A percentile compares a stretch with the other conserved stretches of the same genome.
These are phyloP conservation scores for Glomus cerebriforme DNA, from an alignment of 192 early-diverging fungal species.

Conservation along the genomic window DNA sequence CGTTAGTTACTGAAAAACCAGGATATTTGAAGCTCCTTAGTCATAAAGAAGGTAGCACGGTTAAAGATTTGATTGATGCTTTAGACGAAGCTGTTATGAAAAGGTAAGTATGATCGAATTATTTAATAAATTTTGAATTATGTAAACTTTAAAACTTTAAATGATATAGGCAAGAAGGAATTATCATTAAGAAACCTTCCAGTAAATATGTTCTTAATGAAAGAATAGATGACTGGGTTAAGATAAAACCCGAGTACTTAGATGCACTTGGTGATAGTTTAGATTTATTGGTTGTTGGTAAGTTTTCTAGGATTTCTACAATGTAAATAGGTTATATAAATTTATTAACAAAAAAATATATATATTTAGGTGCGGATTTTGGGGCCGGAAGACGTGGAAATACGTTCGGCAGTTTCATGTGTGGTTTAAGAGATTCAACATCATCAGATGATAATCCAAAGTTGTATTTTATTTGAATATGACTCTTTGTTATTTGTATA, in stretches of 20 bases:
- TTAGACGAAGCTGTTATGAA: slow-evolving; percentile 60
- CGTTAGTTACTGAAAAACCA: slow-evolving; percentile 52
- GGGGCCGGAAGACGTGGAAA: slow-evolving; percentile 63
- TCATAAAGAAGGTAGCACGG: slow-evolving; percentile 50
- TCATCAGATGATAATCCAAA: not conserved
- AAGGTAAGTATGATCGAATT: slow-evolving; percentile 44
- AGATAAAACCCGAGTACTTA: slow-evolving; percentile 81
- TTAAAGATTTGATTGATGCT: slow-evolving; percentile 60
- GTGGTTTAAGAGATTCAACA: slow-evolving; percentile 52
- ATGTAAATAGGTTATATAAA: not conserved
- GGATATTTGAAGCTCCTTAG: slow-evolving; percentile 60
- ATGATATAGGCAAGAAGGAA: slow-evolving; percentile 50
- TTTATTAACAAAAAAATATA: slow-evolving; percentile 16
- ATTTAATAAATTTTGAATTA: slow-evolving; percentile 11
- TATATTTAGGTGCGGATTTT: slow-evolving; percentile 45
- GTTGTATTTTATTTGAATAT: not conserved
- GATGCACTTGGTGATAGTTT: slow-evolving; percentile 67
- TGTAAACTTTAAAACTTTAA: not conserved
- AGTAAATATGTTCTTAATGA: slow-evolving; percentile 56
- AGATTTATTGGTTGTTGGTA: slow-evolving; percentile 75
- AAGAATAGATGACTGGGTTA: slow-evolving; percentile 66
- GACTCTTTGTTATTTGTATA: not conserved
- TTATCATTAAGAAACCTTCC: slow-evolving; percentile 73
- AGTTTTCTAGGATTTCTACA: slow-evolving; percentile 24
- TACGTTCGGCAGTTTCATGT: slow-evolving; percentile 61